Evolutionary conservation across 306 rosid genomes (phyloP).

Genomic region (cucumber (Cucumis sativus)): Cucumber_9930_V3 NC_026656.2:22560001-22560500

Average conservation of each 20-base stretch:
- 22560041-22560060: background rate
- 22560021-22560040: background rate
- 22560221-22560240: constrained; percentile 65
- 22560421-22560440: background rate
- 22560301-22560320: constrained; percentile 73
- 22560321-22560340: constrained; percentile 68
- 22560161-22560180: constrained; percentile 51
- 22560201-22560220: constrained; percentile 57
- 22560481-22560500: constrained; percentile 26
- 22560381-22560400: too few relatives aligned
- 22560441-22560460: background rate
- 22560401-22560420: too few relatives aligned
- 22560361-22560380: constrained; percentile 15
- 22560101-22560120: background rate
- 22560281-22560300: constrained; percentile 72
- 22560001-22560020: background rate
- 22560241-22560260: constrained; percentile 72
- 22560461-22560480: constrained; percentile 34
- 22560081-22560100: too few relatives aligned
- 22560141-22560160: constrained; percentile 18
- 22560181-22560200: constrained; percentile 78
- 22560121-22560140: too few relatives aligned
- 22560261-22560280: constrained; percentile 39
- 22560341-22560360: constrained; percentile 96
- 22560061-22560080: background rate